A percentile compares a stretch with the other conserved stretches of the same genome.
Conservation (phyloP, 805 yeast species). For the Ogataea ramenticola region DNA sequence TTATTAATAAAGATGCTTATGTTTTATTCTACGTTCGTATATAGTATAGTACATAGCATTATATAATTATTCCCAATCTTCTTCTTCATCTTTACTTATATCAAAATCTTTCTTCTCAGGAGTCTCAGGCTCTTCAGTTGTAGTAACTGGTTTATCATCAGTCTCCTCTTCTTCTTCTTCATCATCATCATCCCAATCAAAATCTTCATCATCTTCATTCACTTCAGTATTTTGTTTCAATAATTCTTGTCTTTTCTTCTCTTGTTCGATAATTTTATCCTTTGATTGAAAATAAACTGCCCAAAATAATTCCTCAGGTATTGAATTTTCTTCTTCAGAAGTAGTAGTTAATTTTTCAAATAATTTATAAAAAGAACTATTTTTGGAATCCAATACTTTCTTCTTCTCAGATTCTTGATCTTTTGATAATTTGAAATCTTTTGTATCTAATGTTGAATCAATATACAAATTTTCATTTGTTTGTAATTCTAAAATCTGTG, state of each 20-base stretch:
- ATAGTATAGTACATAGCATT: constrained; percentile 1
- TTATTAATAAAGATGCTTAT: constrained; percentile 70
- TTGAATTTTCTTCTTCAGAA: constrained; percentile 27
- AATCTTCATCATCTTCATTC: constrained; percentile 42
- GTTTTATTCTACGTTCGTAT: constrained; percentile 67
- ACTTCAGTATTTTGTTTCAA: constrained; percentile 34
- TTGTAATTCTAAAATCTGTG: constrained; percentile 51
- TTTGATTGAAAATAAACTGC: constrained; percentile 53
- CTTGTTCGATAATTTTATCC: constrained; percentile 49
- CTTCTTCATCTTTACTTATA: constrained; percentile 27
- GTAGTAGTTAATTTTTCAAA: constrained; percentile 62
- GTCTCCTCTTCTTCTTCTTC: constrained; percentile 29
- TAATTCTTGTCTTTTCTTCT: constrained; percentile 57
- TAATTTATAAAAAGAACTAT: constrained; percentile 45
- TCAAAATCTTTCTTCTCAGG: background rate
- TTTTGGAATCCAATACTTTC: constrained; percentile 32
- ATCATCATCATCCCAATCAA: constrained; percentile 46
- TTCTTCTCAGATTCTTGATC: constrained; percentile 41
- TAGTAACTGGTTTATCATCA: background rate
- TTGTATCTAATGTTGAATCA: constrained; percentile 33
- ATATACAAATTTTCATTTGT: constrained; percentile 32
- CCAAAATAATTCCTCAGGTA: constrained; percentile 62
- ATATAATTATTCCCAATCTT: constrained; percentile 48
- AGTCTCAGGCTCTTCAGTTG: background rate
- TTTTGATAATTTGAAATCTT: constrained; percentile 39